Base-by-base conservation (phyloP, 371 early-diverging fungal species). In the Syncephalis fuscata region DNA sequence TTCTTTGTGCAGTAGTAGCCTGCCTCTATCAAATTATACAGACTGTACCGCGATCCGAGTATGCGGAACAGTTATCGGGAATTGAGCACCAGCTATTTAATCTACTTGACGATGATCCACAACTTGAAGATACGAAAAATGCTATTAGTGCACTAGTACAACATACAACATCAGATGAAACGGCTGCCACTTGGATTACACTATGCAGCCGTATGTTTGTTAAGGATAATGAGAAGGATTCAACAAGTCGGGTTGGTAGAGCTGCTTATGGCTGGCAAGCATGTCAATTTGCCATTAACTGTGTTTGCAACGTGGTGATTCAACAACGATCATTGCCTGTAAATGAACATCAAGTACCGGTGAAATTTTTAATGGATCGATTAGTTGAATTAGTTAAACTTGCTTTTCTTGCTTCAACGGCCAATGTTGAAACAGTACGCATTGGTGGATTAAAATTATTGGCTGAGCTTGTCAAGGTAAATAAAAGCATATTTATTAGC, bases 361-460 rank as follows among this genome's bases (percentile, higher is more conserved):
- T 21, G 41, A n/a, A 41, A 21, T 16, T 41, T 43, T 61, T 88
- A 25, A 83, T 84, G 0, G 73, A 80, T 42, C 66, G 78, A 32
- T 66, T 91, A 0, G 73, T 76, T 1, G 92, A 91, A 53, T 51
- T 91, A 44, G 80, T 91, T 47, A 73, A 82, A 40, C 67, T 91
- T 51, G 84, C 92, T 0, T 88, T 91, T 44, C 81, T 74, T 23
- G 85, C 89, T 1, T 81, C 88, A 1, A 88, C 92, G 1, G 82
- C 84, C 0, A 74, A 73, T 46, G 82, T 86, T 1, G 68, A 80
- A 38, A 80, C 82, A 37, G 60, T 90, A 32, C 69, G 85, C n/a
- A 57, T 83, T 22, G 82, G 79, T 19, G 91, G 91, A 22, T 69
- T 88, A 39, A 49, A 59, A 10, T 52, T 90, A 26, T 58, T 90